These are phyloP conservation scores for Phaeosphaeriaceae sp. DNA, from an alignment of 2,329 filamentous ascomycete species.

Conservation along the genomic window DNA sequence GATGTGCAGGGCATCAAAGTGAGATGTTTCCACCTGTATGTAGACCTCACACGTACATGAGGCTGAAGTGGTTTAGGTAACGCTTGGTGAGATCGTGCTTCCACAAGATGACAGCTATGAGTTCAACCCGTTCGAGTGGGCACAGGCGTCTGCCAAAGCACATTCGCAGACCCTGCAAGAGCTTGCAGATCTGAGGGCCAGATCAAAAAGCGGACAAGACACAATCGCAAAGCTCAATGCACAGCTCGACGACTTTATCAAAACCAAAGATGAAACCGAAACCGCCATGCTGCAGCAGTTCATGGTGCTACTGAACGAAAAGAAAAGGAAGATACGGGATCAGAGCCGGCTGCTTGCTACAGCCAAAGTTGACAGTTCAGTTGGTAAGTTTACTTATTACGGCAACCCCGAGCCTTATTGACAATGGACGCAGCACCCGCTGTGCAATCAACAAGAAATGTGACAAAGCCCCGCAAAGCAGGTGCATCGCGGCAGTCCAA, in stretches of 20 bases:
- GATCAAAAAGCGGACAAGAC: constrained; percentile 59
- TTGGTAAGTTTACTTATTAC: not conserved
- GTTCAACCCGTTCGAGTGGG: constrained; percentile 75
- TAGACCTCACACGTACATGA: not conserved
- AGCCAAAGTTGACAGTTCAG: constrained; percentile 54
- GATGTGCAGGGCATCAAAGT: constrained; percentile 7
- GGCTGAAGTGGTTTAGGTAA: constrained; percentile 40
- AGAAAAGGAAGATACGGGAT: constrained; percentile 80
- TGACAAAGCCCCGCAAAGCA: constrained; percentile 37
- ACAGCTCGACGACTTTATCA: constrained; percentile 71
- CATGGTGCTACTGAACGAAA: constrained; percentile 74
- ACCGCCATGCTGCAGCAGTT: constrained; percentile 73
- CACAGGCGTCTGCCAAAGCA: constrained; percentile 62
- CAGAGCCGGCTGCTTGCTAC: constrained; percentile 69
- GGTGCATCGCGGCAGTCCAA: constrained; percentile 44
- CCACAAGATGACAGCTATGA: constrained; percentile 63
- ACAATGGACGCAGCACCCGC: constrained; percentile 28
- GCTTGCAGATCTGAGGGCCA: constrained; percentile 52
- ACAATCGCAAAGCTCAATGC: constrained; percentile 65
- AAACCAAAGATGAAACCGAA: constrained; percentile 72
- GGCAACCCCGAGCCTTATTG: not conserved
- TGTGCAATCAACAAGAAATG: constrained; percentile 34
- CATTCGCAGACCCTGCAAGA: constrained; percentile 55
- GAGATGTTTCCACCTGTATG: not conserved
- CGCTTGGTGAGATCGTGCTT: constrained; percentile 71